Base-by-base conservation (phyloP, 2,329 filamentous ascomycete species). In the Claviceps sp. region DNA sequence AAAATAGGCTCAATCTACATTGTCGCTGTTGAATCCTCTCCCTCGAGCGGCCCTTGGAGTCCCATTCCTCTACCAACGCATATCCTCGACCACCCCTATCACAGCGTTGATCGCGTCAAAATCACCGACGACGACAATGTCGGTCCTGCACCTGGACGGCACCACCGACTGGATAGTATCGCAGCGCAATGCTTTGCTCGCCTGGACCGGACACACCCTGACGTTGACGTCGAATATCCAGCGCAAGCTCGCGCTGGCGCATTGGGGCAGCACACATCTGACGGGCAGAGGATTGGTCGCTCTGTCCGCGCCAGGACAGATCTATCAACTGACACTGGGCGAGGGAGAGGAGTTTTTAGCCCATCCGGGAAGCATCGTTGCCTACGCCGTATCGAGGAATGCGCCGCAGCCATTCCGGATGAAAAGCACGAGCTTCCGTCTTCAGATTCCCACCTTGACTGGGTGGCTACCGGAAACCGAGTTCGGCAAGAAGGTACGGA, bases 141-240 rank as follows among this genome's bases (percentile, higher is more conserved):
- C 86, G 13, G 81, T 95, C 7, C 77, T 98, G 26, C 86, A 91
- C 64, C 79, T 98, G 49, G 89, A 98, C 71, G 93, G 93, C 53
- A 88, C 89, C 4, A 83, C 89, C 53, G 93, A 98, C 70, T 98
- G 93, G 91, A 87, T 95, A 74, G 74, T 98, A 8, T 79, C 88
- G 6, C 90, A 97, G 65, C 79, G 88, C 55, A 85, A 87, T 57
- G 89, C 89, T 1, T 75, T 98, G 50, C 75, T 97, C n/a, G 93
- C 93, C 51, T 98, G 93, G 93, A 95, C 91, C 0, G 93, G 93
- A 29, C 87, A 95, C 65, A 89, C 88, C 1, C 74, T 98, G 51
- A 74, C 76, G 16, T 77, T 93, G 45, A 82, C 81, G 38, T 88
- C 90, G 2, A 83, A 81, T 46, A 74, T 94, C 57, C 90, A 89